Conservation (phyloP, 805 yeast species). For the Starmerella etchellsii region DNA sequence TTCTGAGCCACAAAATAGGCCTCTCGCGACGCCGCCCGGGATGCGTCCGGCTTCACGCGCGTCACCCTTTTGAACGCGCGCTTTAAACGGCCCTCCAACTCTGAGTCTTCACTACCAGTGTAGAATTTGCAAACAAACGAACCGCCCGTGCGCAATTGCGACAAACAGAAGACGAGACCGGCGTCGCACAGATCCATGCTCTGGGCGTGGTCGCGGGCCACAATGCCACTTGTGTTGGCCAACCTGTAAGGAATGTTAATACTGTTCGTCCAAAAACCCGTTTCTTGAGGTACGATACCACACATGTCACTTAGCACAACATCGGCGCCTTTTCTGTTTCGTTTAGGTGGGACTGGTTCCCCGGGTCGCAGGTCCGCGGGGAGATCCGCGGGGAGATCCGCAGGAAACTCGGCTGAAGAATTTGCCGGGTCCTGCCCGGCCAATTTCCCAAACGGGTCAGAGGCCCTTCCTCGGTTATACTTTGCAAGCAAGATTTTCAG, state of each 20-base stretch:
- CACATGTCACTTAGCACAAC: constrained; percentile 72
- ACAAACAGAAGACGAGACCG: constrained; percentile 63
- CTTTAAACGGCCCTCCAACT: constrained; percentile 46
- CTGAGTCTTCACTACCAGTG: constrained; percentile 65
- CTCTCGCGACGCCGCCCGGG: constrained; percentile 69
- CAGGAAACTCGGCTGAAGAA: too few species aligned
- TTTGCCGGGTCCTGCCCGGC: neutral
- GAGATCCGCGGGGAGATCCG: too few species aligned
- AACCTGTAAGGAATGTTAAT: constrained; percentile 84
- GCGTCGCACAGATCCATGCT: constrained; percentile 92
- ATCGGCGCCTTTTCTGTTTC: constrained; percentile 39
- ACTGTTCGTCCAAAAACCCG: constrained; percentile 45
- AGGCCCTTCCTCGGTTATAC: constrained; percentile 22
- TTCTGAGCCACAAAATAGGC: constrained; percentile 62
- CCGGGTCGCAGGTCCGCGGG: too few species aligned
- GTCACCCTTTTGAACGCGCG: constrained; percentile 49
- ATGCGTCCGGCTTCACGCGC: constrained; percentile 69
- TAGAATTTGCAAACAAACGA: constrained; percentile 68
- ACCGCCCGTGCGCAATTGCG: constrained; percentile 59
- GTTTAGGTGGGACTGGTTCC: too few species aligned
- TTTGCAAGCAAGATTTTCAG: constrained; percentile 22
- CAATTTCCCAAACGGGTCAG: neutral
- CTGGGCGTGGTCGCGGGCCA: constrained; percentile 64
- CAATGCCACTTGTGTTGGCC: constrained; percentile 79
- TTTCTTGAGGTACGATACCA: constrained; percentile 40